Evolutionary conservation across 2,329 filamentous ascomycete species (phyloP), one percentile per base, ranked within the genome.

Genomic region (Rhynchosporium graminicola): DNA sequence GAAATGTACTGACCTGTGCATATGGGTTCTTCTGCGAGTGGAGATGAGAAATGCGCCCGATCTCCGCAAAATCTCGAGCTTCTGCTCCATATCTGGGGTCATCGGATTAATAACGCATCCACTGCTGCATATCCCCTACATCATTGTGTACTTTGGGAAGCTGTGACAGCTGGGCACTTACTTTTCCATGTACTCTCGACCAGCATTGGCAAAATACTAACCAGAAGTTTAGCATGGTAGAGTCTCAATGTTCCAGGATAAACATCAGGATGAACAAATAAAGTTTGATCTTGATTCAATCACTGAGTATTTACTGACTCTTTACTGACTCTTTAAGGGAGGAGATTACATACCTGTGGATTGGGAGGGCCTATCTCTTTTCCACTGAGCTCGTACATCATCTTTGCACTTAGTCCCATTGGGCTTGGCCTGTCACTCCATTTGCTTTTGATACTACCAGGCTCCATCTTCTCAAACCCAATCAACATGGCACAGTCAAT

Each of bases 381-480:
- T 1, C 93, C 93, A 59, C 91, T 80, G 0, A 92, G 97, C 72
- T 87, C 86, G 60, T 83, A 85, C 91, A 97, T 94, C 85, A 97
- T 92, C 75, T 83, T 80, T 52, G 80, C 80, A 0, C 88, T 85
- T 3, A 88, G 90, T 43, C 86, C 88, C 0, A 86, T 89, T 2
- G 94, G 93, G 73, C 89, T 93, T 69, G 87, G 85, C 29, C 94
- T 84, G 75, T 98, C 94, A 70, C 93, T 88, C 80, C 91, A 98
- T 79, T 90, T 88, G 61, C 81, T 84, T 79, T 93, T 87, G 68
- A 98, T 80, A 69, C 87, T 91, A 15, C 94, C 94, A 0, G 90
- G 88, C 79, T 89, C 92, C 94, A 98, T 98, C 86, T 97, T 97
- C 82, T 98, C 95, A 71, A 98, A 98, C 4, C 94, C 95, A 26